Base-by-base conservation (phyloP, 495 filamentous ascomycete genomes). In the Collariella sp. region DNA sequence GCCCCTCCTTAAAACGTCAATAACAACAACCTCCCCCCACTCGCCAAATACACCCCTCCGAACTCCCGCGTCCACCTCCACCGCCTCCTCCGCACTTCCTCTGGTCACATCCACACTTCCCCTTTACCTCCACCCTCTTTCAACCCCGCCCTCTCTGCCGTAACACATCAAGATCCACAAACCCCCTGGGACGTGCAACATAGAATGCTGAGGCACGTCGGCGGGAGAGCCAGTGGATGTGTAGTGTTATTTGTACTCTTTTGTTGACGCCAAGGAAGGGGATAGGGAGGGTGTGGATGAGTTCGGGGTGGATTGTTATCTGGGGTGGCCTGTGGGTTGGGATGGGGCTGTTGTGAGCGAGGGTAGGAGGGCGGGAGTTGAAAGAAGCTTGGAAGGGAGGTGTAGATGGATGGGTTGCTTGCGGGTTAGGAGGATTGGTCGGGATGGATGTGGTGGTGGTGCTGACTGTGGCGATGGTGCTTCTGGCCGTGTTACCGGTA, bases 21-120 rank as follows among this genome's bases (percentile, higher is more conserved):
- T 11, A n/a, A 55, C 22, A 7, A 55, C 56, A 23, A 59, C 52
- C 31, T 59, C 56, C 51, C 35, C 41, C 7, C 35, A 12, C 7
- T 46, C 6, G 33, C 40, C 2, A 52, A 13, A 20, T 46, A 54
- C 10, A 59, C 26, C 0, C 46, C 29, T 50, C 52, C 0, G 24
- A 39, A 12, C 41, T 46, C 5, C 47, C 46, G 2, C 40, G 3
- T 50, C 46, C 0, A 50, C 12, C 11, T 59, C 51, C 13, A 46
- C 24, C 1, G 18, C 56, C 10, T 13, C 24, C 24, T n/a, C n/a
- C n/a, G n/a, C n/a, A n/a, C n/a, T n/a, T n/a, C n/a, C n/a, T n/a
- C n/a, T n/a, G n/a, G n/a, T n/a, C n/a, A n/a, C n/a, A n/a, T n/a
- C n/a, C n/a, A n/a, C n/a, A n/a, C n/a, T n/a, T n/a, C n/a, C n/a